Base-by-base conservation (phyloP, 1,139 yeast genomes). In the Yamadazyma kanchanaburiensis region DNA sequence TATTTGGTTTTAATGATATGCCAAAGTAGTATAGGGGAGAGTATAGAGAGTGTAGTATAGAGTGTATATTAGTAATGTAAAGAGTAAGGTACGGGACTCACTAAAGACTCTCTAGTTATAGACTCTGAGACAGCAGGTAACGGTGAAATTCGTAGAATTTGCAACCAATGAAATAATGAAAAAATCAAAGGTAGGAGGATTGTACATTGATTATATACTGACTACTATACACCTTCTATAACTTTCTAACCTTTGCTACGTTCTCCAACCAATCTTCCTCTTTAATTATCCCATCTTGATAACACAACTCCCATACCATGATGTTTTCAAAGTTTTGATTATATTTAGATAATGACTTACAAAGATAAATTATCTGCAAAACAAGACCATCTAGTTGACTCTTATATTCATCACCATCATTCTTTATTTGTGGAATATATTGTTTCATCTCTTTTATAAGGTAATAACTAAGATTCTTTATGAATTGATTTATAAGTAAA, bases 351-450 rank as follows among this genome's bases (percentile, higher is more conserved):
- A 86, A 63, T 6, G 91, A 80, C 45, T 79, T 84, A 21, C 91
- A 78, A 35, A 91, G 77, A 53, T 85, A 86, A 2, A 84, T 75
- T 26, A 85, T 58, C 52, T 86, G 95, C 12, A 85, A 56, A 39
- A 84, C 68, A 18, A 85, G 55, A 4, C 87, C 80, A 34, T 81
- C 81, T 21, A 74, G 64, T 24, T 70, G 68, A 12, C 71, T 64
- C 14, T 61, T 55, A 18, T 8, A 18, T 6, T 39, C 21, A 50
- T 63, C 66, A 15, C 21, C 25, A 1, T 24, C 17, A 5, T 3
- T 21, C 9, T 27, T 25, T 2, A 53, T 33, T 15, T 46, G 48
- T 0, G 67, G 66, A 4, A 64, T 41, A 32, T 60, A 53, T n/a
- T 23, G 33, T 9, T 40, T 43, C 27, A 68, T 34, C 25, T 60